These are phyloP conservation scores for Chenopodium formosanum DNA, from an alignment of 148 eudicot species.

Conservation along the genomic window DNA sequence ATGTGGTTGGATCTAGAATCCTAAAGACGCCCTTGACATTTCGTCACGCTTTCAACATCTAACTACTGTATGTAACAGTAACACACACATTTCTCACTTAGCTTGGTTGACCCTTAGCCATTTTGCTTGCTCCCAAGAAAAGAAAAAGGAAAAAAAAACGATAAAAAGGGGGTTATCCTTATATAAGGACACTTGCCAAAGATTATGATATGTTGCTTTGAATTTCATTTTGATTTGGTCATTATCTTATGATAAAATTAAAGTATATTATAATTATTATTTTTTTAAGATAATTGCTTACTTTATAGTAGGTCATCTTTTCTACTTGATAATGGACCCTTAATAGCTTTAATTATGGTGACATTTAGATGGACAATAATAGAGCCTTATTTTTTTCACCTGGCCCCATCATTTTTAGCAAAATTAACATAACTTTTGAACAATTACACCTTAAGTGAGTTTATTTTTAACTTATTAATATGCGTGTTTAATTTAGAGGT, in stretches of 20 bases:
- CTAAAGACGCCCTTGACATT: not conserved
- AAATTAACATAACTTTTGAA: not conserved
- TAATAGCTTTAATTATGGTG: not conserved
- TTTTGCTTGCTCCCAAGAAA: not conserved
- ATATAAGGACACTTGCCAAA: conserved; percentile 7
- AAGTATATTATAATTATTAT: not conserved
- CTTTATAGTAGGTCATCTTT: not conserved
- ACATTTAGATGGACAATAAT: not conserved
- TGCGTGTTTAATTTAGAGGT: too few relatives aligned
- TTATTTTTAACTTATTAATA: too few relatives aligned
- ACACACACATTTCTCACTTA: not conserved
- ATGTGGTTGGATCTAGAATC: not conserved
- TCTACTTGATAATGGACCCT: conserved; percentile 16
- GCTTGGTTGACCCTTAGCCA: not conserved
- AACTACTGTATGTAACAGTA: not conserved
- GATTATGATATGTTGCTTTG: conserved; percentile 17
- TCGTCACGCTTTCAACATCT: not conserved
- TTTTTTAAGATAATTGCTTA: not conserved
- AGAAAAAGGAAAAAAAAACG: not conserved
- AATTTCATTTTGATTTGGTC: conserved; percentile 18
- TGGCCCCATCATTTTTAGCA: conserved; percentile 1
- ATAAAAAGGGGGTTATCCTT: not conserved
- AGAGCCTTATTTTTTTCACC: not conserved
- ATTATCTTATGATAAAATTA: not conserved
- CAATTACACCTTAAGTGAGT: not conserved